Conservation (phyloP, 148 eudicot species). For the Silene conica region DNA sequence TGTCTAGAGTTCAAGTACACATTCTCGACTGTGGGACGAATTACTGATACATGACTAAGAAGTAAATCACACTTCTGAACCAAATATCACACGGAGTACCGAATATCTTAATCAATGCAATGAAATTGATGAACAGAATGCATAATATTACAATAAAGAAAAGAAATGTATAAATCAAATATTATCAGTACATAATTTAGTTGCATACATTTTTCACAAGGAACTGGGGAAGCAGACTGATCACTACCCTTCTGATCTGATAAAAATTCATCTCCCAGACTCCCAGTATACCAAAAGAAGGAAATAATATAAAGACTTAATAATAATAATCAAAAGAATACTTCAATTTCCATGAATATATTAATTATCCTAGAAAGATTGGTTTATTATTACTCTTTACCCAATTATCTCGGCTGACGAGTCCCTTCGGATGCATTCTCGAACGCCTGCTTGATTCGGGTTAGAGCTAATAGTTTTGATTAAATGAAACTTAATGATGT, state of each 20-base stretch:
- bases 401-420: constrained; percentile 12
- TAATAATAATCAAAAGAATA: constrained; percentile 18
- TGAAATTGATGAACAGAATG: neutral
- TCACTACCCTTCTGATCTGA: constrained; percentile 29
- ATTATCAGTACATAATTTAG: constrained; percentile 20
- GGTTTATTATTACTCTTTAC: constrained; percentile 17
- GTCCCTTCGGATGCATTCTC: constrained; percentile 16
- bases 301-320: constrained; percentile 19
- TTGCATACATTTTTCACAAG: constrained; percentile 6
- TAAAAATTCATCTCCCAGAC: constrained; percentile 34
- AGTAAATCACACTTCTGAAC: too few relatives aligned
- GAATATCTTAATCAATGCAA: too few relatives aligned
- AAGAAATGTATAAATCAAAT: constrained; percentile 26
- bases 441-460: neutral
- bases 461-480: neutral
- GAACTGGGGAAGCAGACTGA: constrained; percentile 34
- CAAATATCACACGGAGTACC: too few relatives aligned
- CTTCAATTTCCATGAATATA: constrained; percentile 15
- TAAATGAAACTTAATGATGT: constrained; percentile 14
- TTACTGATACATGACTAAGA: too few relatives aligned
- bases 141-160: neutral
- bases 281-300: constrained; percentile 29
- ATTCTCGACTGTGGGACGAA: too few relatives aligned
- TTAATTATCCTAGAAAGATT: constrained; percentile 20
- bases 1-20: too few relatives aligned